Percentiles rank a stretch among this genome's conserved stretches.
phyloP scores from a whole-genome alignment of 1,139 yeast genomes.

The Taiozyma onychis region DNA sequence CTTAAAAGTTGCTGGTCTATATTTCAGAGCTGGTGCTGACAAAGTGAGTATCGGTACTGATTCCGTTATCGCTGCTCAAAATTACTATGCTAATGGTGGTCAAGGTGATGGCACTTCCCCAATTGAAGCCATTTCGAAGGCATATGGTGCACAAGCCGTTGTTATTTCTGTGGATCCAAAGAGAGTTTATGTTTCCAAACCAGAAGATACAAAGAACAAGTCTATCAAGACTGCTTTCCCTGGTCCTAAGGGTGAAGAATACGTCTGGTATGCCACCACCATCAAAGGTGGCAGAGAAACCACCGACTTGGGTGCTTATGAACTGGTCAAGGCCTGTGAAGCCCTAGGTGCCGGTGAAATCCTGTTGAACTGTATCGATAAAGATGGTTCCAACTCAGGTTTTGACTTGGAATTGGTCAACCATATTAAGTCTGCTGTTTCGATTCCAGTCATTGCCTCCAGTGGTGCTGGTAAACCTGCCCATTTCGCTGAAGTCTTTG shows the following conservation, averaged over 20 bases:
- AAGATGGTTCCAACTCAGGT: conserved; percentile 93
- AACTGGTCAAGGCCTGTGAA: conserved; percentile 83
- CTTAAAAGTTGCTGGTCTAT: conserved; percentile 80
- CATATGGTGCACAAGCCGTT: conserved; percentile 95
- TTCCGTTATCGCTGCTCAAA: conserved; percentile 87
- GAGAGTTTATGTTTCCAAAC: conserved; percentile 63
- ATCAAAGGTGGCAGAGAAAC: conserved; percentile 91
- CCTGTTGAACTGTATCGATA: conserved; percentile 86
- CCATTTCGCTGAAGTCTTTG: conserved; percentile 85
- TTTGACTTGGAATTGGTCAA: conserved; percentile 78
- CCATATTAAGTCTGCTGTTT: conserved; percentile 70
- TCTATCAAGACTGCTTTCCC: conserved; percentile 49
- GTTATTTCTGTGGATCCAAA: conserved; percentile 97
- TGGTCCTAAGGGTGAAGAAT: conserved; percentile 84
- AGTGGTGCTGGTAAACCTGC: conserved; percentile 94
- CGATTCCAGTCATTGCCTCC: conserved; percentile 92
- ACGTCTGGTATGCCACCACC: conserved; percentile 92
- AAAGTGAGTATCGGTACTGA: conserved; percentile 97
- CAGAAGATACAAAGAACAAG: conserved; percentile 55
- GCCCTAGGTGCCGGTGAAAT: conserved; percentile 97
- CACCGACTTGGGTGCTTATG: conserved; percentile 88
- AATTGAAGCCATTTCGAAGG: conserved; percentile 83
- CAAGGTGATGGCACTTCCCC: conserved; percentile 71
- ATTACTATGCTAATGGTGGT: conserved; percentile 54
- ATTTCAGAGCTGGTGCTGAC: conserved; percentile 92